Base-by-base conservation (phyloP, 2,329 filamentous ascomycete genomes). In the Botrytis cinerea region DNA sequence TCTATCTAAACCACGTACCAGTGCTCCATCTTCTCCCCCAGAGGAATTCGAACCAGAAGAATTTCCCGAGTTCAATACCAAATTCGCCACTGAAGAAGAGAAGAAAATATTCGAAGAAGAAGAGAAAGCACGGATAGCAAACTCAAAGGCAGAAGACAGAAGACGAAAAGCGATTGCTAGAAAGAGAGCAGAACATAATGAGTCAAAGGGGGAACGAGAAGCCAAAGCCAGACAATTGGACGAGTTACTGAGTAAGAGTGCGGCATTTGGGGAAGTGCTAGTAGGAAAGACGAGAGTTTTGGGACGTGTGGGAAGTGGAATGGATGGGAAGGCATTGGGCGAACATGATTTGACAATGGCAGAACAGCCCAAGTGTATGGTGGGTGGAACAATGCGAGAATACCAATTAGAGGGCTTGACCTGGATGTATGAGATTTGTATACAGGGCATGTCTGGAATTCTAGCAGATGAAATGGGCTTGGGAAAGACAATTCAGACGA, bases 341-440 rank as follows among this genome's bases (percentile, higher is more conserved):
- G 88, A 90, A 75, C 89, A 90, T 72, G 87, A 94, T 71, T 83
- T 98, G 25, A 87, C 90, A 73, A 93, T 97, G 81, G 95, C 95
- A 0, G 87, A 92, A 75, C 96, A 99, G 80, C 96, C 96, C 0
- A 90, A 91, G 76, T 90, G 94, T 74, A 90, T 99, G 78, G 90
- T 91, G 0, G 94, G 94, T 8, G 96, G 96, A 1, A 92, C 91
- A 6, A 98, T 99, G 95, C 87, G 95, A 28, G 92, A 93, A 75
- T 99, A 99, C 80, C 96, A 99, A 79, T 84, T 99, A 0, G 95
- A 98, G 81, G 96, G 96, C 0, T 83, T 99, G 1, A 97, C 97
- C 0, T 99, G 96, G 96, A 91, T 99, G 85, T 97, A 78, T 82
- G 84, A 73, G 82, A 87, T 75, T 85, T 89, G 73, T 90, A 91